A percentile compares a stretch with the other conserved stretches of the same genome.
Evolutionary conservation across 306 rosid species (phyloP).

Genomic region (barrel medic (Medicago truncatula)): MtrunA17r5.0-ANR NC_053044.1:33074501-33075000

Average conservation of each 20-base stretch:
- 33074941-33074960: too few species aligned
- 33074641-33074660: constrained; percentile 24
- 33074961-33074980: too few species aligned
- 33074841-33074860: background rate
- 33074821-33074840: constrained; percentile 9
- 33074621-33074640: constrained; percentile 15
- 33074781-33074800: background rate
- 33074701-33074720: background rate
- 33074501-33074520: too few species aligned
- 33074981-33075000: too few species aligned
- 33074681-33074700: background rate
- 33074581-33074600: background rate
- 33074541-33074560: background rate
- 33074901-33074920: background rate
- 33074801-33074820: background rate
- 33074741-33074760: background rate
- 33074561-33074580: background rate
- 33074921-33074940: background rate
- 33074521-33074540: constrained; percentile 10
- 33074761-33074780: background rate
- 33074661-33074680: background rate
- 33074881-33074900: background rate
- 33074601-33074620: constrained; percentile 9
- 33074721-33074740: too few species aligned
- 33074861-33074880: background rate